phyloP scores from a whole-genome alignment of 495 filamentous ascomycete species.

The Talaromyces ruber region DNA sequence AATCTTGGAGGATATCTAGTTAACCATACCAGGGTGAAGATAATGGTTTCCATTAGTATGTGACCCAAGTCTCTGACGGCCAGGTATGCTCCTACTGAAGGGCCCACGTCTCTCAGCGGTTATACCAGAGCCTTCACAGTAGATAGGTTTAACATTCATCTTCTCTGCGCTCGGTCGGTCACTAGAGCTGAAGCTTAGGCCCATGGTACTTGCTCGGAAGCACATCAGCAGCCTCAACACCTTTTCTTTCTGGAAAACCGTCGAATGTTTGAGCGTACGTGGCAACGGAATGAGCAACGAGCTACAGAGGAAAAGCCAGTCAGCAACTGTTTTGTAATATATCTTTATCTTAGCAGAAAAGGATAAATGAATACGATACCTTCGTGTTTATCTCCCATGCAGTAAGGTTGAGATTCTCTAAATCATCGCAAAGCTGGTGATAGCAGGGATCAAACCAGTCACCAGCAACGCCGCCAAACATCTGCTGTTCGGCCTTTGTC shows the following conservation, averaged over 20 bases:
- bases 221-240: background rate
- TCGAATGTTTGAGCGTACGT: background rate
- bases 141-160: background rate
- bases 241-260: background rate
- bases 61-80: background rate
- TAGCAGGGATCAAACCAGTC: conserved; percentile 55
- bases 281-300: background rate
- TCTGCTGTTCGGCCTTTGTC: conserved; percentile 43
- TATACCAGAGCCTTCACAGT: background rate
- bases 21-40: background rate
- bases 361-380: background rate
- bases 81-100: background rate
- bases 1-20: background rate
- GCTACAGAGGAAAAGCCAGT: background rate
- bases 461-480: conserved; percentile 56
- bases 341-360: background rate
- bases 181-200: background rate
- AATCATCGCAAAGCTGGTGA: conserved; percentile 46
- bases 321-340: background rate
- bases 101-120: background rate
- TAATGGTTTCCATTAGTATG: background rate
- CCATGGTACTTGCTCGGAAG: background rate
- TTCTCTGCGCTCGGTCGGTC: background rate
- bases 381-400: conserved; percentile 26
- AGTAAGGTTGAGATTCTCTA: conserved; percentile 48